Conservation (phyloP, 2,329 filamentous ascomycete species). For the Neopestalotiopsis rosae region DNA sequence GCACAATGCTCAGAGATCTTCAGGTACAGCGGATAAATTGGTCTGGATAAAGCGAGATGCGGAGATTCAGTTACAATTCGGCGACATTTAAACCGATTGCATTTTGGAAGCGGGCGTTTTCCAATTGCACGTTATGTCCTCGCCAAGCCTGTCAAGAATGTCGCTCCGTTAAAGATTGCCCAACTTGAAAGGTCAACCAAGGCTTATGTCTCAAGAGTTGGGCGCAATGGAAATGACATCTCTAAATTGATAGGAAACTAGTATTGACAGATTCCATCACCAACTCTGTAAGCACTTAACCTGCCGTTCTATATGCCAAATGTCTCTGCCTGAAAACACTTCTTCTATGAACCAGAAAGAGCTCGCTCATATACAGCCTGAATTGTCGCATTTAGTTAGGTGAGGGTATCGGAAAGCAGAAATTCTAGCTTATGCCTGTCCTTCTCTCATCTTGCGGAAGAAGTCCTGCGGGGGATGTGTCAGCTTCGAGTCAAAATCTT, state of each 20-base stretch:
- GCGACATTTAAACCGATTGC: neutral
- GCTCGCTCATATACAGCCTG: neutral
- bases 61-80: conserved; percentile 3
- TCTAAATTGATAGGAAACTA: neutral
- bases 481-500: neutral
- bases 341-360: conserved; percentile 4
- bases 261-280: neutral
- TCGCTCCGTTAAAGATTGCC: neutral
- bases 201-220: neutral
- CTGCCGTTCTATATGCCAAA: neutral
- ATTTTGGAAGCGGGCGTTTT: neutral
- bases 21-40: neutral
- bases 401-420: conserved; percentile 9
- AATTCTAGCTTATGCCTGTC: conserved; percentile 17
- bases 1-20: neutral
- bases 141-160: neutral
- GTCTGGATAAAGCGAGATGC: conserved; percentile 1
- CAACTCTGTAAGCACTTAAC: neutral
- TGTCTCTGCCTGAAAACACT: neutral
- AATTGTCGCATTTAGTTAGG: conserved; percentile 5
- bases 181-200: neutral
- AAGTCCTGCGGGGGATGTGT: conserved; percentile 24
- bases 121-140: neutral
- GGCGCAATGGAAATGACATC: neutral
- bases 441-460: conserved; percentile 29